Evolutionary conservation across 441 rosid species (phyloP), one percentile per base, ranked within the genome.

Genomic region (Aquilaria agallochum): DNA sequence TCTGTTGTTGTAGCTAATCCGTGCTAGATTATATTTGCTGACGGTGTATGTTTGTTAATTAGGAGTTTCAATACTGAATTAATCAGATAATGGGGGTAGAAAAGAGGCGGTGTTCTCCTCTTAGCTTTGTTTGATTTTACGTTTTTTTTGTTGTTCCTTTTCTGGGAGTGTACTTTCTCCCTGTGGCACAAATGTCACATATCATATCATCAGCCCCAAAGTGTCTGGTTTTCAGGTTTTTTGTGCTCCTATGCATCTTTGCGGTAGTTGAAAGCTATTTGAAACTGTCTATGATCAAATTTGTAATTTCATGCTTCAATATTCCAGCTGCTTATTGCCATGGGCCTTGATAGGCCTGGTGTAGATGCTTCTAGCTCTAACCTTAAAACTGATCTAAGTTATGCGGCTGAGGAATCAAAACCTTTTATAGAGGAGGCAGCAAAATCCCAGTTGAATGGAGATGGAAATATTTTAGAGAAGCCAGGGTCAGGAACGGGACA

Each of bases 341-440:
- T 77, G 88, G 78, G 85, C 60, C 63, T 80, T 61, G 85, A 77
- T 61, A 88, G 73, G 56, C 68, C 50, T 2, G 68, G 69, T 59
- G 50, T 69, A 0, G 76, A 76, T 14, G 46, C 75, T 65, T 47
- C 77, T 50, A 63, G 55, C 9, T 68, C 81, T 5, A 68, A 69
- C 59, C 68, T 33, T 66, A 68, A 50, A 60, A 66, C 67, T 62
- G 66, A 72, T 40, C 69, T 69, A 55, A 76, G 74, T 63, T 76
- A 67, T 71, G 52, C 74, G 12, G 80, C 78, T 62, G 81, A 76
- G 53, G 83, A 73, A 60, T 72, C 88, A 0, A 75, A 80, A 62
- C 77, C 80, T 32, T 69, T 69, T 66, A 57, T 59, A 49, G 83
- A 80, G 47, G 79, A 65, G 54, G 60, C 78, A 46, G 14, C 70